Evolutionary conservation across 768 basidiomycete genomes (phyloP), one percentile per base, ranked within the genome.

Genomic region (Psilocybe tampanensis): DNA sequence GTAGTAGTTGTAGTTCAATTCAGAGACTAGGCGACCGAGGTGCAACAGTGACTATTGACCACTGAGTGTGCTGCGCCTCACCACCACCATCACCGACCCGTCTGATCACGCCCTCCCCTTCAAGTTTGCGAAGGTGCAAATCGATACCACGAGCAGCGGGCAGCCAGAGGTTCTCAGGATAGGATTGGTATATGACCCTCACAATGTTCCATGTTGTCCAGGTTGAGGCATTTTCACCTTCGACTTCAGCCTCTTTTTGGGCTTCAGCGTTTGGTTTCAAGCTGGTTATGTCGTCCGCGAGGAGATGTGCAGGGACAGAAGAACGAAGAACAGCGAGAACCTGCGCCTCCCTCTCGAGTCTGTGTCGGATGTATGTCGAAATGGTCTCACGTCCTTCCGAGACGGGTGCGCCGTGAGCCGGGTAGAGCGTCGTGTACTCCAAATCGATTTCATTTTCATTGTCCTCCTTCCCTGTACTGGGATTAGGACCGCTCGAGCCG

Each of bases 401-500:
- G 1, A 95, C 81, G 32, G 91, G 85, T 5, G 91, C 88, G 0
- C 96, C 96, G 60, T 98, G 96, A 0, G 86, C 94, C 0, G 95
- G 95, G 68, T 94, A 95, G n/a, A 98, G 76, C 15, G 64, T 62
- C 21, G 74, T 73, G 65, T 83, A 80, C 22, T 62, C 60, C 13
- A 55, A 49, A 15, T 65, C 63, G 34, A 58, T 60, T 36, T 55
- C 56, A 15, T 39, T 39, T 39, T 39, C 36, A 39, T n/a, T 13
- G 6, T n/a, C 13, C 47, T 41, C n/a, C n/a, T n/a, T n/a, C n/a
- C n/a, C n/a, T n/a, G n/a, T 48, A 33, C 44, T 22, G 55, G 23
- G 12, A 42, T 47, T 43, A 42, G 18, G 18, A 15, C 19, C 26
- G 45, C 8, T 11, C 51, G 19, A 17, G 52, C 72, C 73, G 61